These are phyloP conservation scores for Saccharomyces cerevisiae DNA, from an alignment of 805 yeast genomes.

Conservation along the genomic window DNA sequence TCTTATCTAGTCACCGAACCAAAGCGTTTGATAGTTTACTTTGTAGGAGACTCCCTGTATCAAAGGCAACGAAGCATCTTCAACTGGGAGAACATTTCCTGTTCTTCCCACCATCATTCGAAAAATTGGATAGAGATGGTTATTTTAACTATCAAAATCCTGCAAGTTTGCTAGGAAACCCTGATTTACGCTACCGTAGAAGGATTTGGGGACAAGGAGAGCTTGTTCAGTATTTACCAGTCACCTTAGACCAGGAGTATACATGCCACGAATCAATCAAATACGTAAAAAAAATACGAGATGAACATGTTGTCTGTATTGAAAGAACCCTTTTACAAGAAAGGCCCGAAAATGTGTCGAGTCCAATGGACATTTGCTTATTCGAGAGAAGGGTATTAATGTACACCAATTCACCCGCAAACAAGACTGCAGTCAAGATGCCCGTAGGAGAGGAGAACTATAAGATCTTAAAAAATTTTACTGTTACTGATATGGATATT, in stretches of 20 bases:
- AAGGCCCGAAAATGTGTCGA: background rate
- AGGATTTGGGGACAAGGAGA: slow-evolving; percentile 79
- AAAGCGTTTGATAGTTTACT: background rate
- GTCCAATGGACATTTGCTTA: slow-evolving; percentile 22
- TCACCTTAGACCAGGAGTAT: slow-evolving; percentile 34
- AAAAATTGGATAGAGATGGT: slow-evolving; percentile 57
- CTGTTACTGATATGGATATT: slow-evolving; percentile 36
- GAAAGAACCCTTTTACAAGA: slow-evolving; percentile 37
- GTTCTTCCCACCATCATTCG: slow-evolving; percentile 53
- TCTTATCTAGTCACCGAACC: background rate
- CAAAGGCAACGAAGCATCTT: slow-evolving; percentile 14
- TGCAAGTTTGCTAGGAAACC: slow-evolving; percentile 11
- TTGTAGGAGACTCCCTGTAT: background rate
- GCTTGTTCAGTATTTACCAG: slow-evolving; percentile 35
- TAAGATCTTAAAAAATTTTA: slow-evolving; percentile 8
- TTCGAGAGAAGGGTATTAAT: slow-evolving; percentile 53
- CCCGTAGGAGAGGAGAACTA: background rate
- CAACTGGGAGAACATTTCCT: slow-evolving; percentile 53
- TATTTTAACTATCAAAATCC: slow-evolving; percentile 78
- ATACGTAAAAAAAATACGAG: slow-evolving; percentile 31
- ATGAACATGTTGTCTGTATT: slow-evolving; percentile 46
- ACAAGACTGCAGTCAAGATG: background rate
- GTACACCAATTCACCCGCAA: slow-evolving; percentile 42
- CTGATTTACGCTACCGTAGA: slow-evolving; percentile 34
- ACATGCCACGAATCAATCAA: slow-evolving; percentile 47